A percentile compares a stretch with the other conserved stretches of the same genome.
phyloP scores from a whole-genome alignment of 768 basidiomycete genomes.

The Collybia sordida region DNA sequence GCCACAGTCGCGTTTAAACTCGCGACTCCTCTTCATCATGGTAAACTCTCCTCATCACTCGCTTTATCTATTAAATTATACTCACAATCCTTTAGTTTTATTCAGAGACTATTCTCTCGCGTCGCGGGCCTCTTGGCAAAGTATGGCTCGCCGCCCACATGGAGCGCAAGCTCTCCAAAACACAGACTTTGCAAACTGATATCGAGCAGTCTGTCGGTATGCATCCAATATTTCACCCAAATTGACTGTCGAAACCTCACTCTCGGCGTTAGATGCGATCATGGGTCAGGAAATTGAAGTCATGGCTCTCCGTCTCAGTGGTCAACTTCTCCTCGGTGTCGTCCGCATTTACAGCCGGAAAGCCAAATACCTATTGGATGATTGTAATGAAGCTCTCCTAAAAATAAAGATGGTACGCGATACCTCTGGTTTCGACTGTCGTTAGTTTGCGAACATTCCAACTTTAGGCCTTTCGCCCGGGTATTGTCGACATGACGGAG shows the following conservation, averaged over 20 bases:
- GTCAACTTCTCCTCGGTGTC: constrained; percentile 94
- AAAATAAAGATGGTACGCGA: constrained; percentile 87
- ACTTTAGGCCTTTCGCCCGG: constrained; percentile 86
- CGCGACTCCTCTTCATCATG: constrained; percentile 24
- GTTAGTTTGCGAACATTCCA: constrained; percentile 5
- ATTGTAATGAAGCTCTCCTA: constrained; percentile 94
- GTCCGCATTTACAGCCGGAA: constrained; percentile 97
- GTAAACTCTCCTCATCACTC: constrained; percentile 13
- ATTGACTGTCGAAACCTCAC: no score
- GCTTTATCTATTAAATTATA: constrained; percentile 6
- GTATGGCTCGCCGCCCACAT: constrained; percentile 99
- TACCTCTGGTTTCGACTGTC: neutral
- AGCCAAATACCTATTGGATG: constrained; percentile 95
- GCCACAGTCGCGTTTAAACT: constrained; percentile 24
- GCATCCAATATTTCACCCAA: constrained; percentile 19
- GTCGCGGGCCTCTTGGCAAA: constrained; percentile 90
- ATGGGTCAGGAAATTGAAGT: constrained; percentile 90
- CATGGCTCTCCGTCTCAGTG: constrained; percentile 95
- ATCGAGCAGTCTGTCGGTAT: constrained; percentile 91
- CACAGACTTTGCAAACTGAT: constrained; percentile 91
- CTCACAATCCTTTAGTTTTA: constrained; percentile 60
- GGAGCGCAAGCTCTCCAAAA: constrained; percentile 96
- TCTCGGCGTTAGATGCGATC: constrained; percentile 65
- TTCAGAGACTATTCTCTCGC: constrained; percentile 90
- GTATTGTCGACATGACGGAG: constrained; percentile 93